Base-by-base conservation (phyloP, 2,329 filamentous ascomycete genomes). In the Dothideomycetes sp. region DNA sequence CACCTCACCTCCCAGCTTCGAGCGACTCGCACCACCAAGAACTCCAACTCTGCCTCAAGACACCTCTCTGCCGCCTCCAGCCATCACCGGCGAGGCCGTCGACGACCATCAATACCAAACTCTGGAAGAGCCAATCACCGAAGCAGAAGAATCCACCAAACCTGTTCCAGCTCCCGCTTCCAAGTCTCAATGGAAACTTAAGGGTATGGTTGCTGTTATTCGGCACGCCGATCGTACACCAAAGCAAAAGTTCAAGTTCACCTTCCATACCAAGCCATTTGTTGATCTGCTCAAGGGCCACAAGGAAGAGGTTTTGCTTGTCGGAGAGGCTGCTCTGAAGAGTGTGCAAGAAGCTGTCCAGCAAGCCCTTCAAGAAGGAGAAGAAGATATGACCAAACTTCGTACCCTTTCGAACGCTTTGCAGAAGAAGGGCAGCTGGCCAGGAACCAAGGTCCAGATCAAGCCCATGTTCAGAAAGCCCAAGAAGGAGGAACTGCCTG, bases 191-290 rank as follows among this genome's bases (percentile, higher is more conserved):
- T 98, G 91, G 91, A 96, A 94, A 61, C 69, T 98, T 38, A 98
- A 98, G 64, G 91, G 91, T 10, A 88, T 98, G 64, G 89, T 98
- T 1, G 89, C 88, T 2, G 91, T 98, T 12, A 87, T 98, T 49
- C 79, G 91, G 19, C 91, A 98, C 62, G 93, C 93, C 3, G 91
- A 98, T 64, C 82, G 91, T 43, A 98, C 91, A 1, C 91, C 91
- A 2, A 98, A 98, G 64, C 91, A 98, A 55, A 98, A 98, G 60
- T 95, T 95, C 71, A 98, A 98, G 60, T 98, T 96, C 55, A 98
- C 91, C 0, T 96, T 98, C 53, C 91, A 98, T 57, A 94, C 87
- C 0, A 85, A 88, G 47, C 91, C 91, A 0, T 98, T 98, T 55
- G 88, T 98, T 48, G 84, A 94, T 49, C 71, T 98, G 4, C 74